These are phyloP conservation scores for Zasmidium cellare DNA, from an alignment of 2,329 filamentous ascomycete species.

Conservation along the genomic window DNA sequence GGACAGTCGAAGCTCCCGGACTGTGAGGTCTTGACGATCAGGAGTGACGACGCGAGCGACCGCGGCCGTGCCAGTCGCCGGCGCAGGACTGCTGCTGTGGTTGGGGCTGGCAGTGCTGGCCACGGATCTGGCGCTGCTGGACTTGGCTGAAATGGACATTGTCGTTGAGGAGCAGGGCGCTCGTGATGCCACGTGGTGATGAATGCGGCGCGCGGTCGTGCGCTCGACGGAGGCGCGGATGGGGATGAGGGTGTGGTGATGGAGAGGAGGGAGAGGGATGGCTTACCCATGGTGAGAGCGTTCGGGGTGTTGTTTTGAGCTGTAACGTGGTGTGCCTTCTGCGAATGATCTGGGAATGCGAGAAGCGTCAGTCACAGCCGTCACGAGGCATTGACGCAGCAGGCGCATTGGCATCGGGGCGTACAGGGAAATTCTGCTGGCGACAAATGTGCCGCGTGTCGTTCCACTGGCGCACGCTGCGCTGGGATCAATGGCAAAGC, in stretches of 20 bases:
- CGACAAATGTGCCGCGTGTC: conserved; percentile 22
- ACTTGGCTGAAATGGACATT: conserved; percentile 4
- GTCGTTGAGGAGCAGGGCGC: conserved; percentile 18
- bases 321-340: conserved; percentile 29
- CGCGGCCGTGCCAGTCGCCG: conserved; percentile 21
- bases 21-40: conserved; percentile 23
- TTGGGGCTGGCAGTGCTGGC: conserved; percentile 10
- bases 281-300: conserved; percentile 37
- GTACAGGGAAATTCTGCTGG: conserved; percentile 16
- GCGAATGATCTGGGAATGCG: conserved; percentile 18
- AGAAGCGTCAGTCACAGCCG: conserved; percentile 23
- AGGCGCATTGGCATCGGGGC: conserved; percentile 13
- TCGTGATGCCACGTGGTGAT: conserved; percentile 17
- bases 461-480: conserved; percentile 17
- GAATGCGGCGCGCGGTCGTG: conserved; percentile 15
- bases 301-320: conserved; percentile 24
- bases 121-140: conserved; percentile 7
- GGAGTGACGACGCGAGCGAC: conserved; percentile 24
- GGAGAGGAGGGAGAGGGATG: conserved; percentile 19
- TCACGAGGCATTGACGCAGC: conserved; percentile 7
- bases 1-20: conserved; percentile 15
- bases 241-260: conserved; percentile 19
- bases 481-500: conserved; percentile 8
- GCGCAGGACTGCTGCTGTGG: conserved; percentile 16
- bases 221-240: conserved; percentile 13